Base-by-base conservation (phyloP, 2,329 filamentous ascomycete genomes). In the Sclerotinia nivalis region DNA sequence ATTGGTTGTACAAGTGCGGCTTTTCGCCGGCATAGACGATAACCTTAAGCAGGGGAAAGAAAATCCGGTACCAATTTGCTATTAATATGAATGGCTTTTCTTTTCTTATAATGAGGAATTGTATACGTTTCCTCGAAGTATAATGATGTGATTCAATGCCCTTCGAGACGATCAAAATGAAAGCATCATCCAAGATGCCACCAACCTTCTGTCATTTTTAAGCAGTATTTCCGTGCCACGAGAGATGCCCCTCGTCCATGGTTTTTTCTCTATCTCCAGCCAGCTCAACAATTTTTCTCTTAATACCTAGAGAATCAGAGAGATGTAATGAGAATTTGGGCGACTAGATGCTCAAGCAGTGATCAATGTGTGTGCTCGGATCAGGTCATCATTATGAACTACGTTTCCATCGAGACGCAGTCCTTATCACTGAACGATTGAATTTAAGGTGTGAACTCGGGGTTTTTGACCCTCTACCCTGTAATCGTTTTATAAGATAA, bases 21-120 rank as follows among this genome's bases (percentile, higher is more conserved):
- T 20, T 50, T 64, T 64, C 45, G 31, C 60, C 45, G 45, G 13
- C 45, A 64, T 34, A 50, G 31, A 64, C 22, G 60, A 40, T 52
- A 28, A 61, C 22, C 43, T 25, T 49, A n/a, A 52, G 47, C 60
- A 52, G 25, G 18, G n/a, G n/a, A 43, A 25, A 9, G 31, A 22
- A 12, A 28, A 18, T 37, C 34, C n/a, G 13, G 31, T 15, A 10
- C 31, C 28, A 18, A 49, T 60, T 60, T 25, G 40, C 28, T 22
- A n/a, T 18, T 25, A 45, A 5, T 37, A 9, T 37, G 52, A 37
- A 67, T 37, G 13, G 5, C 25, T 9, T 28, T 37, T 47, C 25
- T 8, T 49, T n/a, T 54, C 20, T 43, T 12, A n/a, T 18, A 31
- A 25, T 37, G 22, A 25, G 13, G 22, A 37, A 28, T 37, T 22